Conservation (phyloP, 1,284 basidiomycete species). For the Salmacisia buchloeana region DNA sequence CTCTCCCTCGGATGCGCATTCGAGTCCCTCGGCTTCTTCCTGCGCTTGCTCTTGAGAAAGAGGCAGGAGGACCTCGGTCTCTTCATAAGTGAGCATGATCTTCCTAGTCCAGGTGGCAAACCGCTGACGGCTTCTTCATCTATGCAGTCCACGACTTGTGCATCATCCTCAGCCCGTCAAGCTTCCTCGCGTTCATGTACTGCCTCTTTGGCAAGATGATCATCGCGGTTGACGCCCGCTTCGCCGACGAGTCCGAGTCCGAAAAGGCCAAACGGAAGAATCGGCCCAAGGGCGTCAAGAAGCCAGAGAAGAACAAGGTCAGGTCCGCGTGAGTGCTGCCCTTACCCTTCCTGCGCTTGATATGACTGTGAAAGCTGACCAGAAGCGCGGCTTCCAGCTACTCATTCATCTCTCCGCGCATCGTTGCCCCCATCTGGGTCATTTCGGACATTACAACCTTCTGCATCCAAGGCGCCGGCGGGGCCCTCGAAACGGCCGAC, state of each 20-base stretch:
- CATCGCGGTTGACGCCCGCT: slow-evolving; percentile 1
- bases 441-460: background rate
- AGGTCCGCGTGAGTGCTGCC: background rate
- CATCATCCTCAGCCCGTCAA: background rate
- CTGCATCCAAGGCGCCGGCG: slow-evolving; percentile 5
- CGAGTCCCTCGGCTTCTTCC: background rate
- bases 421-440: background rate
- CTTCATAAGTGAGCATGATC: background rate
- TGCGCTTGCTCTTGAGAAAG: background rate
- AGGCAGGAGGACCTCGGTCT: background rate
- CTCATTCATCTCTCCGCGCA: background rate
- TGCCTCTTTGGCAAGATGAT: slow-evolving; percentile 2
- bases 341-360: background rate
- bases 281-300: background rate
- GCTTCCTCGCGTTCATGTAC: slow-evolving; percentile 1
- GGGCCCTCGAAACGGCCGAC: background rate
- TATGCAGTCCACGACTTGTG: background rate
- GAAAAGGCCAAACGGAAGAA: background rate
- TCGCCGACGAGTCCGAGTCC: background rate
- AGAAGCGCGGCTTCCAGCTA: background rate
- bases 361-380: background rate
- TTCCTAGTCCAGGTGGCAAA: too few relatives aligned
- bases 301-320: slow-evolving; percentile 1
- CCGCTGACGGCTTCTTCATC: too few relatives aligned
- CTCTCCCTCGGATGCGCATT: background rate